phyloP scores from a whole-genome alignment of 768 basidiomycete species.

The Rossbeevera mucosa region DNA sequence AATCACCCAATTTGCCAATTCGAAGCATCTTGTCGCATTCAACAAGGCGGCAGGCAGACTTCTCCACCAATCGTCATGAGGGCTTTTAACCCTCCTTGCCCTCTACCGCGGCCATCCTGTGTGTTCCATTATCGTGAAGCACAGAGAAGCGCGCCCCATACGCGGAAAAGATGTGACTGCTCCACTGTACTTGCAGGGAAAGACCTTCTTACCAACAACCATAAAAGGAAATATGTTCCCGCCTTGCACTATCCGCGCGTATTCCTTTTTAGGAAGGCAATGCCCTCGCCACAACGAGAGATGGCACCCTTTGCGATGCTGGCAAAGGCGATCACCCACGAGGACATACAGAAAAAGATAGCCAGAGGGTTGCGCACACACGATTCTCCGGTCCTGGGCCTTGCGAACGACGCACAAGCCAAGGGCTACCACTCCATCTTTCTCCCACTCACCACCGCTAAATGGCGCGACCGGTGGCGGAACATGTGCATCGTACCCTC shows the following conservation, averaged over 20 bases:
- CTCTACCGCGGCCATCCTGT: slow-evolving; percentile 31
- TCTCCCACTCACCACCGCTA: slow-evolving; percentile 82
- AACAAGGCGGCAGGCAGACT: slow-evolving; percentile 10
- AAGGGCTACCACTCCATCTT: slow-evolving; percentile 76
- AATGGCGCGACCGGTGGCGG: slow-evolving; percentile 86
- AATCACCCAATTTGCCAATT: slow-evolving; percentile 27
- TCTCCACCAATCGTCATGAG: slow-evolving; percentile 20
- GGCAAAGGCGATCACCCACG: slow-evolving; percentile 26
- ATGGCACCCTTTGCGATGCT: slow-evolving; percentile 30
- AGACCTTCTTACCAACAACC: no score
- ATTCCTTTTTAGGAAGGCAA: not conserved
- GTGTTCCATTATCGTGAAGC: slow-evolving; percentile 23
- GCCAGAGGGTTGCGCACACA: slow-evolving; percentile 22
- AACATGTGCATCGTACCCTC: slow-evolving; percentile 76
- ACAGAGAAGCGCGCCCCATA: slow-evolving; percentile 18
- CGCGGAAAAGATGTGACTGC: no score
- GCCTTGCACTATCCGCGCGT: not conserved
- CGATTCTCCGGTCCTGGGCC: slow-evolving; percentile 46
- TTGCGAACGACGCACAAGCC: slow-evolving; percentile 47
- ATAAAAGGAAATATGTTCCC: not conserved
- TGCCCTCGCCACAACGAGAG: slow-evolving; percentile 4
- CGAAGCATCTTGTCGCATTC: slow-evolving; percentile 20
- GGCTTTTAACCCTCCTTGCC: slow-evolving; percentile 9
- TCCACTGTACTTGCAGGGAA: slow-evolving; percentile 4
- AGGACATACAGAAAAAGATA: slow-evolving; percentile 38